A percentile compares a stretch with the other conserved stretches of the same genome.
Conservation (phyloP, 2,329 filamentous ascomycete species). For the Monilinia fructigena region DNA sequence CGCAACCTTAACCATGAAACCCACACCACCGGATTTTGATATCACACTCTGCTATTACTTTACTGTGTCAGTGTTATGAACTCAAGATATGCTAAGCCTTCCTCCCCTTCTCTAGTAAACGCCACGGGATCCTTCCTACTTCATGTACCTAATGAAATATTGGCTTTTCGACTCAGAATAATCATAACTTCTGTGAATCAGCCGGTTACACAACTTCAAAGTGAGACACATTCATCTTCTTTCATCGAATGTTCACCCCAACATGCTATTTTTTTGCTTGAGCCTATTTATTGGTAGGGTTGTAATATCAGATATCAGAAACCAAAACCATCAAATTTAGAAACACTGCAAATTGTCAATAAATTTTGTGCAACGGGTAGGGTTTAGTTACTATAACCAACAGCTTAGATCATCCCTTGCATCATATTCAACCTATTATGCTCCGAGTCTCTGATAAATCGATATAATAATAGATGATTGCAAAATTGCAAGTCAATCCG, state of each 20-base stretch:
- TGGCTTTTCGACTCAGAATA: not conserved
- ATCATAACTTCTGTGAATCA: slow-evolving; percentile 10
- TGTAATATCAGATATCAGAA: not conserved
- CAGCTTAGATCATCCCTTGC: not conserved
- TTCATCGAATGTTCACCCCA: not conserved
- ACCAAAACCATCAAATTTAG: not conserved
- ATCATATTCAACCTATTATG: not conserved
- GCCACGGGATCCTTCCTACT: slow-evolving; percentile 20
- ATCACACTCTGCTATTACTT: not conserved
- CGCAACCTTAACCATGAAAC: not conserved
- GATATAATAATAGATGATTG: too few relatives aligned
- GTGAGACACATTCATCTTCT: slow-evolving; percentile 9
- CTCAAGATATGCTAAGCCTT: slow-evolving; percentile 3
- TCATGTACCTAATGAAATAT: not conserved
- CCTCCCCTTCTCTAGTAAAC: slow-evolving; percentile 9
- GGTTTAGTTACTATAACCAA: not conserved
- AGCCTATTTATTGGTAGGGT: slow-evolving; percentile 4
- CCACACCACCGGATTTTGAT: slow-evolving; percentile 7
- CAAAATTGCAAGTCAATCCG: not conserved
- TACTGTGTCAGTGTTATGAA: too few relatives aligned
- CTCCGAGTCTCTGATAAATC: too few relatives aligned
- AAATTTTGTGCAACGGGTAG: not conserved
- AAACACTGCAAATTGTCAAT: not conserved
- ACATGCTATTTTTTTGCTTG: not conserved
- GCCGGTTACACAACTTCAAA: not conserved